phyloP scores from a whole-genome alignment of 805 yeast species.

The Cyberlindnera petersonii region DNA sequence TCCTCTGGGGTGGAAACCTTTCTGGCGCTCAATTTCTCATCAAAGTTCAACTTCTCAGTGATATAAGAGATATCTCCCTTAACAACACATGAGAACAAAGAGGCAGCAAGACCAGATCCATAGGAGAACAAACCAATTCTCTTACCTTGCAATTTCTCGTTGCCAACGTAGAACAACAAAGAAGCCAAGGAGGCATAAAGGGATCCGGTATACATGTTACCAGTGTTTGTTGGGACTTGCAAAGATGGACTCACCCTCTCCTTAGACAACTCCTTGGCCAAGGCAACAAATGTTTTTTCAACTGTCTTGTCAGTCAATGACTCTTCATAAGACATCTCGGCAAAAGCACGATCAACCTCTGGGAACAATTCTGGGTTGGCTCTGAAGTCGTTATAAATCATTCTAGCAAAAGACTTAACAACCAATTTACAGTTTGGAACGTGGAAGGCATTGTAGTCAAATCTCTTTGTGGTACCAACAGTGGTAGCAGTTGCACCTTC shows the following conservation, averaged over 20 bases:
- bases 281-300: slow-evolving; percentile 80
- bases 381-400: slow-evolving; percentile 82
- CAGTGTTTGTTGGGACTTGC: slow-evolving; percentile 90
- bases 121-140: slow-evolving; percentile 92
- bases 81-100: slow-evolving; percentile 75
- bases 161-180: slow-evolving; percentile 68
- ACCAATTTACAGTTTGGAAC: slow-evolving; percentile 98
- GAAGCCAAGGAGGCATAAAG: slow-evolving; percentile 86
- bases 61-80: slow-evolving; percentile 76
- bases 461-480: slow-evolving; percentile 66
- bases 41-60: slow-evolving; percentile 60
- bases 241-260: slow-evolving; percentile 77
- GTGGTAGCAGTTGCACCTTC: slow-evolving; percentile 44
- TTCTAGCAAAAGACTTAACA: slow-evolving; percentile 86
- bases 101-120: slow-evolving; percentile 96
- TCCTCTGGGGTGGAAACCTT: slow-evolving; percentile 64
- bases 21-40: slow-evolving; percentile 65
- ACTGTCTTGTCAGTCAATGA: slow-evolving; percentile 74
- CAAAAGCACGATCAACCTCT: slow-evolving; percentile 48
- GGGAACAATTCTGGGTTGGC: slow-evolving; percentile 64
- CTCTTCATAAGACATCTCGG: slow-evolving; percentile 62
- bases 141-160: slow-evolving; percentile 71
- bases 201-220: slow-evolving; percentile 97
- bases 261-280: slow-evolving; percentile 62
- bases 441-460: slow-evolving; percentile 95